Conservation (phyloP, 179 eudicot genomes). For the Beta macrorhiza region DNA sequence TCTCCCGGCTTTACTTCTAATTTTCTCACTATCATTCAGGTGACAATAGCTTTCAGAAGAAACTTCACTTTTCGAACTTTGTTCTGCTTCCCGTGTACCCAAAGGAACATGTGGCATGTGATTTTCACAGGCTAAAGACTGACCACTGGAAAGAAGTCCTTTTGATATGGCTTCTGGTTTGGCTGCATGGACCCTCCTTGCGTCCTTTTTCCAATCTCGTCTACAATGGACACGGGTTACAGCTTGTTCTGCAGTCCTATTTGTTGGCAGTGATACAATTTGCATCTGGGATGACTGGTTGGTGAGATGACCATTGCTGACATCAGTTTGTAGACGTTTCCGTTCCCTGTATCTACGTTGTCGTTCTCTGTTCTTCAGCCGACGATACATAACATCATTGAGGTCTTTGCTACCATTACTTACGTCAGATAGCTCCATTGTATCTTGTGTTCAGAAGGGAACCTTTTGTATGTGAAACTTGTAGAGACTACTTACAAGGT, state of each 20-base stretch:
- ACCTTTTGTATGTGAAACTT: constrained; percentile 2
- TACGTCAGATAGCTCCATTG: constrained; percentile 34
- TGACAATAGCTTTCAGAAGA: constrained; percentile 5
- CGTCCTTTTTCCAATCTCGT: constrained; percentile 86
- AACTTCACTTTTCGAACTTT: constrained; percentile 18
- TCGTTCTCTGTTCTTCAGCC: constrained; percentile 76
- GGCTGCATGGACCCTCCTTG: constrained; percentile 51
- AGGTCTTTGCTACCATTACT: constrained; percentile 33
- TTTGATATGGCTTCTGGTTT: constrained; percentile 35
- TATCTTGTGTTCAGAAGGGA: background rate
- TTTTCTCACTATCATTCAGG: constrained; percentile 27
- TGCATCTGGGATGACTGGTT: constrained; percentile 37
- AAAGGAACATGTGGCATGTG: constrained; percentile 20
- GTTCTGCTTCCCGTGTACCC: constrained; percentile 20
- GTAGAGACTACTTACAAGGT: constrained; percentile 10
- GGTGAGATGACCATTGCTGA: constrained; percentile 27
- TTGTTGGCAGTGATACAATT: constrained; percentile 32
- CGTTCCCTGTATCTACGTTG: constrained; percentile 90
- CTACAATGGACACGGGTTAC: constrained; percentile 44
- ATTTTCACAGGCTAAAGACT: constrained; percentile 22
- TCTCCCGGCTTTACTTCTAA: constrained; percentile 36
- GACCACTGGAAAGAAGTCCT: constrained; percentile 17
- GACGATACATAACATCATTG: constrained; percentile 53
- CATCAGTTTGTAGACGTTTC: constrained; percentile 59
- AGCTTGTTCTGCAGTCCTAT: constrained; percentile 29